These are phyloP conservation scores for Suhomyces tanzawaensis DNA, from an alignment of 805 yeast species.

Conservation along the genomic window DNA sequence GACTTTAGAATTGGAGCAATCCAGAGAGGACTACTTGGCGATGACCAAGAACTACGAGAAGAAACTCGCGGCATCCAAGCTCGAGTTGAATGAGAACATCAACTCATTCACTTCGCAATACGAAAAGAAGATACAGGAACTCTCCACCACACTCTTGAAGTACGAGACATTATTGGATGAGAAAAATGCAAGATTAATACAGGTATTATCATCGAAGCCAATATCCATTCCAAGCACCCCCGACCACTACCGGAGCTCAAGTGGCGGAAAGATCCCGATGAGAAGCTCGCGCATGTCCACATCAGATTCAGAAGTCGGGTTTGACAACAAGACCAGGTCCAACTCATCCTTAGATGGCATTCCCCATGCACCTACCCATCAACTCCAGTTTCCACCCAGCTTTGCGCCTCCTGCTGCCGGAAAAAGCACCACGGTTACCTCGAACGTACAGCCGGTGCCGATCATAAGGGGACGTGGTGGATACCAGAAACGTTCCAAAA, in stretches of 20 bases:
- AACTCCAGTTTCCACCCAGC: too few relatives aligned
- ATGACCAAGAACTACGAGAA: conserved; percentile 20
- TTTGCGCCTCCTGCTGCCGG: too few relatives aligned
- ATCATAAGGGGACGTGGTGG: conserved; percentile 45
- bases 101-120: conserved; percentile 23
- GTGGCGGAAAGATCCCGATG: not conserved
- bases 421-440: too few relatives aligned
- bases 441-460: conserved; percentile 22
- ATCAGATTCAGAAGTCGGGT: not conserved
- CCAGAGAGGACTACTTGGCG: conserved; percentile 13
- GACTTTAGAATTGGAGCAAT: conserved; percentile 15
- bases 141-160: conserved; percentile 25
- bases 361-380: too few relatives aligned
- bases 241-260: not conserved
- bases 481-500: conserved; percentile 41
- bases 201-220: conserved; percentile 36
- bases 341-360: conserved; percentile 10
- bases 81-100: conserved; percentile 27
- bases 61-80: conserved; percentile 20
- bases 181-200: conserved; percentile 33
- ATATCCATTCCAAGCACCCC: conserved; percentile 31
- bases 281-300: conserved; percentile 2
- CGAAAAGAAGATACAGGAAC: conserved; percentile 37
- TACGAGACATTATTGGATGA: conserved; percentile 39
- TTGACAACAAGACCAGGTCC: conserved; percentile 6